Conservation (phyloP, 495 filamentous ascomycete species). For the Amniculicola lignicola region DNA sequence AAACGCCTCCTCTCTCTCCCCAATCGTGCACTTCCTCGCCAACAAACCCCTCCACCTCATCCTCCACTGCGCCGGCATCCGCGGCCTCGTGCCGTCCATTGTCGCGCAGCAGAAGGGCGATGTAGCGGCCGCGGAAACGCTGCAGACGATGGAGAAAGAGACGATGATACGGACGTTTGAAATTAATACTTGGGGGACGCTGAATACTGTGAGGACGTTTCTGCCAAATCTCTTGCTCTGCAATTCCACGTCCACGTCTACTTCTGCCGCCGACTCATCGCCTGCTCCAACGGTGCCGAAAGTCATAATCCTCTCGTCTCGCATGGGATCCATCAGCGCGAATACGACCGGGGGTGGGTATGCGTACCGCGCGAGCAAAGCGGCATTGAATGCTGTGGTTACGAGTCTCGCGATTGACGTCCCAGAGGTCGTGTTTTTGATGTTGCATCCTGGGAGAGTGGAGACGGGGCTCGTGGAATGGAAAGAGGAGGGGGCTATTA, state of each 20-base stretch:
- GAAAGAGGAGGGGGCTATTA: conserved; percentile 45
- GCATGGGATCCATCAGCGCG: conserved; percentile 43
- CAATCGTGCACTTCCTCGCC: conserved; percentile 17
- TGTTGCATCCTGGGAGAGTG: conserved; percentile 48
- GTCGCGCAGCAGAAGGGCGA: conserved; percentile 29
- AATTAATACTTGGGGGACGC: conserved; percentile 40
- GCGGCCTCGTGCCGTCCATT: conserved; percentile 39
- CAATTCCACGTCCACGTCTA: neutral
- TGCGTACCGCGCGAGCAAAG: conserved; percentile 70
- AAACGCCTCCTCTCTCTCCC: conserved; percentile 14
- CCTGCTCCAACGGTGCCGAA: conserved; percentile 27
- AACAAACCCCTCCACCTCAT: conserved; percentile 35
- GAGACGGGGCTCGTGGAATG: conserved; percentile 43
- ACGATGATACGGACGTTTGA: conserved; percentile 37
- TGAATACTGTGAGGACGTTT: conserved; percentile 36
- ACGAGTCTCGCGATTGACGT: conserved; percentile 44
- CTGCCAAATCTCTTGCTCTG: conserved; percentile 37
- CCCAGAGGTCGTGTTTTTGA: conserved; percentile 37
- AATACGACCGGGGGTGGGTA: conserved; percentile 72
- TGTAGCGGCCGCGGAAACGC: conserved; percentile 37
- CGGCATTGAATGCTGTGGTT: conserved; percentile 46
- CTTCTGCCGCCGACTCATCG: conserved; percentile 4
- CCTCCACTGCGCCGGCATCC: conserved; percentile 42
- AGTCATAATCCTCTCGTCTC: conserved; percentile 42
- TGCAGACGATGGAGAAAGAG: conserved; percentile 35